Evolutionary conservation across 2,329 filamentous ascomycete genomes (phyloP).

Genomic region (Fusarium sp.): DNA sequence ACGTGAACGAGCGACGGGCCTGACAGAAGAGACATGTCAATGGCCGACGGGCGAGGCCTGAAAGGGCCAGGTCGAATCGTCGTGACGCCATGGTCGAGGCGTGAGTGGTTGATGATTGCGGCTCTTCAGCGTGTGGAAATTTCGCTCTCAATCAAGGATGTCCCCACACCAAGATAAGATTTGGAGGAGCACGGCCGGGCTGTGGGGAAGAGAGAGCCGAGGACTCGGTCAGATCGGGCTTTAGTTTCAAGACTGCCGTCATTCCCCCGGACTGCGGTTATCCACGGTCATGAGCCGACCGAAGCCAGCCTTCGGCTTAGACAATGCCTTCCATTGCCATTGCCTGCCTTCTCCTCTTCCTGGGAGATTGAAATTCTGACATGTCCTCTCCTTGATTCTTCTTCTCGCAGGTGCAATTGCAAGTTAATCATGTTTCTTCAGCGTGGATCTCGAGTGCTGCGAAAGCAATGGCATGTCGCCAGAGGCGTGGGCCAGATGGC

Average conservation of each 20-base stretch:
- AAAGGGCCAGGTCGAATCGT: slow-evolving; percentile 47
- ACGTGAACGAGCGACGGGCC: slow-evolving; percentile 62
- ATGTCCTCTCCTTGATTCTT: slow-evolving; percentile 31
- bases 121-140: slow-evolving; percentile 35
- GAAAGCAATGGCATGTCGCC: slow-evolving; percentile 63
- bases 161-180: slow-evolving; percentile 23
- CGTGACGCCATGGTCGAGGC: slow-evolving; percentile 47
- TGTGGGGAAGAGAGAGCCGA: slow-evolving; percentile 36
- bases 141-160: slow-evolving; percentile 15
- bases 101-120: slow-evolving; percentile 5
- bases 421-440: slow-evolving; percentile 65
- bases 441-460: slow-evolving; percentile 62
- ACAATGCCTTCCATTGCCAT: slow-evolving; percentile 30
- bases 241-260: slow-evolving; percentile 34
- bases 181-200: slow-evolving; percentile 34
- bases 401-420: slow-evolving; percentile 28
- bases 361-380: slow-evolving; percentile 25
- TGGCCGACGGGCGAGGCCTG: slow-evolving; percentile 47
- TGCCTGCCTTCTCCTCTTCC: slow-evolving; percentile 33
- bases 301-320: slow-evolving; percentile 50
- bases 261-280: slow-evolving; percentile 53
- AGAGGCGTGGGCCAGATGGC: slow-evolving; percentile 53
- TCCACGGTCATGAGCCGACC: slow-evolving; percentile 49
- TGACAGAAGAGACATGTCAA: slow-evolving; percentile 63
- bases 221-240: slow-evolving; percentile 35